Evolutionary conservation across 129 eudicot genomes (phyloP).

Genomic region (Flaveria robusta): DNA sequence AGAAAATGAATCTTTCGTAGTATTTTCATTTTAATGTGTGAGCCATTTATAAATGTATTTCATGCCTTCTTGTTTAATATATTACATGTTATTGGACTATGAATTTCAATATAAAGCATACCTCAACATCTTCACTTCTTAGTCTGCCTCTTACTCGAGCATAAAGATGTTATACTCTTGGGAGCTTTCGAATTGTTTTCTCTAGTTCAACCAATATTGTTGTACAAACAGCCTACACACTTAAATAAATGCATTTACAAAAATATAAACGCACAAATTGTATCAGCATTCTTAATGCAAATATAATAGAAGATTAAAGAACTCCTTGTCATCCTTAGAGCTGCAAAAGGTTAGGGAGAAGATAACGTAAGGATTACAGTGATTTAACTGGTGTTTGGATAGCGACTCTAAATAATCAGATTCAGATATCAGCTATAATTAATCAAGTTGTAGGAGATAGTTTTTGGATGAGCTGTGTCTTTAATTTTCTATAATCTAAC

Average conservation of each 20-base stretch:
- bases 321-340: too few species aligned
- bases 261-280: neutral
- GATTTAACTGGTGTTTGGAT: neutral
- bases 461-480: neutral
- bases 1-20: neutral
- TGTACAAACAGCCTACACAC: slow-evolving; percentile 59
- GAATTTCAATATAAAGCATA: slow-evolving; percentile 19
- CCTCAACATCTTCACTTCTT: slow-evolving; percentile 95
- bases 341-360: slow-evolving; percentile 43
- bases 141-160: slow-evolving; percentile 69
- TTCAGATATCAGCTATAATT: neutral
- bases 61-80: slow-evolving; percentile 5
- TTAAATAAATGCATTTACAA: neutral
- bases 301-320: too few species aligned
- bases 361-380: neutral
- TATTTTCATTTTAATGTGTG: neutral
- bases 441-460: neutral
- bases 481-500: neutral
- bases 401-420: neutral
- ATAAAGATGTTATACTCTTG: slow-evolving; percentile 92
- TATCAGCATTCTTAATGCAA: slow-evolving; percentile 16
- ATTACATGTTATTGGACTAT: slow-evolving; percentile 1
- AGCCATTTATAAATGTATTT: neutral
- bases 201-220: slow-evolving; percentile 60
- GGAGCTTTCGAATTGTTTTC: slow-evolving; percentile 78